Evolutionary conservation across 305 asterid genomes (phyloP).

Genomic region (Coffea humblotiana): DNA sequence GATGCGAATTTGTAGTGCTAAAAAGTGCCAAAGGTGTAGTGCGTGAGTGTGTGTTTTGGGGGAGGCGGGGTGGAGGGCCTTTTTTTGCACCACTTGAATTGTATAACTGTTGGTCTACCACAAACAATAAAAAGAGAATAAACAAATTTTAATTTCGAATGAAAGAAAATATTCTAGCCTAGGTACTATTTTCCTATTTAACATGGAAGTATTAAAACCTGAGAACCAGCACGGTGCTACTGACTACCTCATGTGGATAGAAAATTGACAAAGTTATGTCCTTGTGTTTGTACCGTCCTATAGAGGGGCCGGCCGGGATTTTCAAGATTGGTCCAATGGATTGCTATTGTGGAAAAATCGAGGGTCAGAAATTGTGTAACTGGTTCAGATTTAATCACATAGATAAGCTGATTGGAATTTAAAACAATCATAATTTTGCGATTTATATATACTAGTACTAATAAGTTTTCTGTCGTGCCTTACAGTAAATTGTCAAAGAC

Average conservation of each 20-base stretch:
- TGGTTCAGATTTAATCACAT: not conserved
- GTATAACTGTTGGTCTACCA: conserved; percentile 30
- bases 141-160: conserved; percentile 14
- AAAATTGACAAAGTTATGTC: conserved; percentile 10
- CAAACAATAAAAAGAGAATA: conserved; percentile 9
- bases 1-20: conserved; percentile 60
- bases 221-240: conserved; percentile 1
- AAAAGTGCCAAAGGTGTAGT: conserved; percentile 9
- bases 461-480: not conserved
- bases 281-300: conserved; percentile 2
- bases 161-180: conserved; percentile 5
- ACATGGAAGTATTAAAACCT: not conserved
- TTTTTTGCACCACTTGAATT: conserved; percentile 54
- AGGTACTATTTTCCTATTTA: not conserved
- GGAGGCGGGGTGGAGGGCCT: conserved; percentile 6
- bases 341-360: not conserved
- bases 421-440: not conserved
- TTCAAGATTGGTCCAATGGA: not conserved
- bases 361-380: not conserved
- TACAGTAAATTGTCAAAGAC: not conserved
- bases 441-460: not conserved
- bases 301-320: conserved; percentile 1
- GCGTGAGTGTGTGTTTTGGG: conserved; percentile 12
- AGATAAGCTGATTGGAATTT: not conserved
- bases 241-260: conserved; percentile 22